phyloP scores from a whole-genome alignment of 1,139 yeast species.

The Scheffersomyces quercinus region DNA sequence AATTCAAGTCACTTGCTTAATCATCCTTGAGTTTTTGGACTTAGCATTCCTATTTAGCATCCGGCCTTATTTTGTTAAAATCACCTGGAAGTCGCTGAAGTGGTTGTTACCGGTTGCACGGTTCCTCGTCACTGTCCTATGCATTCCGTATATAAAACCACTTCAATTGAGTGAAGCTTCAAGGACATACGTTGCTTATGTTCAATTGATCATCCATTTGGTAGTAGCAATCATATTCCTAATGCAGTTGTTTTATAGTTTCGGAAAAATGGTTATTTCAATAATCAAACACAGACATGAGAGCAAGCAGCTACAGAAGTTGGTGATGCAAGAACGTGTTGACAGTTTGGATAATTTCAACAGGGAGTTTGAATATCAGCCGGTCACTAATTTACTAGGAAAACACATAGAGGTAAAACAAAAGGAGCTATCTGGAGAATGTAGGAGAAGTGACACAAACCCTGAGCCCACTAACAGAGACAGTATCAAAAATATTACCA shows the following conservation, averaged over 20 bases:
- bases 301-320: conserved; percentile 4
- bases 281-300: conserved; percentile 16
- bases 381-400: conserved; percentile 14
- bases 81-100: conserved; percentile 41
- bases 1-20: conserved; percentile 44
- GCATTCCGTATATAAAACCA: conserved; percentile 40
- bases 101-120: conserved; percentile 40
- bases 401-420: background rate
- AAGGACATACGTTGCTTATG: conserved; percentile 43
- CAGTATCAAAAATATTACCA: background rate
- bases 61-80: conserved; percentile 42
- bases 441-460: conserved; percentile 1
- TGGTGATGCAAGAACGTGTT: conserved; percentile 5
- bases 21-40: conserved; percentile 35
- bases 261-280: conserved; percentile 27
- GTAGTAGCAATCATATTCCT: conserved; percentile 38
- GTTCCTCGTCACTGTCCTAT: conserved; percentile 37
- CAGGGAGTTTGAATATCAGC: conserved; percentile 35
- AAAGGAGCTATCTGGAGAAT: background rate
- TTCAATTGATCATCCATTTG: conserved; percentile 41
- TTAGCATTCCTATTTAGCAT: conserved; percentile 28
- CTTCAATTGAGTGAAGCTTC: conserved; percentile 32
- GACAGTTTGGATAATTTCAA: conserved; percentile 25
- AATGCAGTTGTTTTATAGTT: conserved; percentile 32
- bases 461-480: background rate